These are phyloP conservation scores for Agapanthus africanus DNA, from an alignment of 106 monocot species.

Conservation along the genomic window DNA sequence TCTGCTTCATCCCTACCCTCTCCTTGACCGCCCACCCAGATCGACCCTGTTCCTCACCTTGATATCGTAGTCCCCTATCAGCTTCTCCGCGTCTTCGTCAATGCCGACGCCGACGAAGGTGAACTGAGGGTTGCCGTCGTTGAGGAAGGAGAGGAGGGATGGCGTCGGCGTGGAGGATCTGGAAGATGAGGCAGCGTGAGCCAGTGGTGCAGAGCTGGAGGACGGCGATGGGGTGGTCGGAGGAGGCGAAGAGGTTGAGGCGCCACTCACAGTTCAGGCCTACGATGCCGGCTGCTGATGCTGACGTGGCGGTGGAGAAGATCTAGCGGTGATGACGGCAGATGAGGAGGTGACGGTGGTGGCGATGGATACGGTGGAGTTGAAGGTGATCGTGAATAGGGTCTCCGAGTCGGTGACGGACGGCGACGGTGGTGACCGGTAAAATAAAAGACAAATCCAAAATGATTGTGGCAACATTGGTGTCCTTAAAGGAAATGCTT, in stretches of 20 bases:
- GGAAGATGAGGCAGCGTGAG: constrained; percentile 46
- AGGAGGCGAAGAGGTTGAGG: constrained; percentile 15
- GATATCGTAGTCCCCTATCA: constrained; percentile 16
- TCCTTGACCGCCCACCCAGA: constrained; percentile 21
- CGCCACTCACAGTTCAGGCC: constrained; percentile 63
- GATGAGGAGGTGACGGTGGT: constrained; percentile 35
- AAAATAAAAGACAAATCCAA: too few relatives aligned
- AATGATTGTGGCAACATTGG: too few relatives aligned
- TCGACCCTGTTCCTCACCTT: constrained; percentile 22
- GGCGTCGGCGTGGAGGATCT: constrained; percentile 33
- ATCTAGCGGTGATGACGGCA: constrained; percentile 12
- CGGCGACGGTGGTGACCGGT: too few relatives aligned
- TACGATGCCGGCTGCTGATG: constrained; percentile 15
- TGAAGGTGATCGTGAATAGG: constrained; percentile 28
- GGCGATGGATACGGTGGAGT: constrained; percentile 14
- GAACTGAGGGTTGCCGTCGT: constrained; percentile 15
- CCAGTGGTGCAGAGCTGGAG: constrained; percentile 56
- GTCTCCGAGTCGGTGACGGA: constrained; percentile 9
- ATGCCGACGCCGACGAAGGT: constrained; percentile 56
- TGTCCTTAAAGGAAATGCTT: too few relatives aligned
- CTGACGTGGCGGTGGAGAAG: neutral
- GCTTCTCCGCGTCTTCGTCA: constrained; percentile 25
- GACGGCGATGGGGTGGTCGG: constrained; percentile 36
- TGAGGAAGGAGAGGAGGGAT: constrained; percentile 38
- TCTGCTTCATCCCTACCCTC: constrained; percentile 18